Percentiles rank a stretch among this genome's conserved stretches.
These are phyloP conservation scores for Cymbopogon citratus DNA, from an alignment of 176 grass and related monocot genomes.

Conservation along the genomic window DNA sequence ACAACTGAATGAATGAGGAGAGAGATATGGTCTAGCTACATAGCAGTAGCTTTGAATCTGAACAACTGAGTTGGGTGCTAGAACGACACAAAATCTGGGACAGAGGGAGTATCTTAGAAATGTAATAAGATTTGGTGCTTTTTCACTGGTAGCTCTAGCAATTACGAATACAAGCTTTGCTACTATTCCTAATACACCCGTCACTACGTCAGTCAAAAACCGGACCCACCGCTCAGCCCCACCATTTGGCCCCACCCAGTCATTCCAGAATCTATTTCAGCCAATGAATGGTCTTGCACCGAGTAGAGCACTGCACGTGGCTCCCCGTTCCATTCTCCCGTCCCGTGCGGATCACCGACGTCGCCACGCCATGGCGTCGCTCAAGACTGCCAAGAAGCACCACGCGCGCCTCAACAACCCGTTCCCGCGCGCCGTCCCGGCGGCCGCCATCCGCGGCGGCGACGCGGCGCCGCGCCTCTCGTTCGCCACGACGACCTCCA, in stretches of 20 bases:
- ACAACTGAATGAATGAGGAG: too few species aligned
- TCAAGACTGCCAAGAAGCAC: conserved; percentile 59
- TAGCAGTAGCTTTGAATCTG: too few species aligned
- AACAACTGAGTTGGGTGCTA: too few species aligned
- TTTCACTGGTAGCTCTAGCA: too few species aligned
- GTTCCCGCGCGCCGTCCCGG: conserved; percentile 47
- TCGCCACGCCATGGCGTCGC: conserved; percentile 7
- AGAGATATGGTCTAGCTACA: too few species aligned
- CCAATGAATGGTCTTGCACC: conserved; percentile 39
- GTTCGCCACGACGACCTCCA: conserved; percentile 35
- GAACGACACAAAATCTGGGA: too few species aligned
- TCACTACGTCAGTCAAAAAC: too few species aligned
- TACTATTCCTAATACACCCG: too few species aligned
- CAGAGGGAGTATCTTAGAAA: too few species aligned
- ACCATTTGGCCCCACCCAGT: conserved; percentile 5
- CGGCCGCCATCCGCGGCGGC: conserved; percentile 28
- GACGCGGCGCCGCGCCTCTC: conserved; percentile 35
- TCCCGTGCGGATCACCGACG: background rate
- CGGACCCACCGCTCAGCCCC: background rate
- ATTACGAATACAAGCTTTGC: background rate
- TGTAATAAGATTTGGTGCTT: too few species aligned
- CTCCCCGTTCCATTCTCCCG: background rate
- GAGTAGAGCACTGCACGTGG: background rate
- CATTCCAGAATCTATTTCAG: conserved; percentile 67
- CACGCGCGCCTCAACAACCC: conserved; percentile 75